Percentiles rank a stretch among this genome's conserved stretches.
Conservation (phyloP, 2,329 filamentous ascomycete genomes). For the Fusarium begoniae region DNA sequence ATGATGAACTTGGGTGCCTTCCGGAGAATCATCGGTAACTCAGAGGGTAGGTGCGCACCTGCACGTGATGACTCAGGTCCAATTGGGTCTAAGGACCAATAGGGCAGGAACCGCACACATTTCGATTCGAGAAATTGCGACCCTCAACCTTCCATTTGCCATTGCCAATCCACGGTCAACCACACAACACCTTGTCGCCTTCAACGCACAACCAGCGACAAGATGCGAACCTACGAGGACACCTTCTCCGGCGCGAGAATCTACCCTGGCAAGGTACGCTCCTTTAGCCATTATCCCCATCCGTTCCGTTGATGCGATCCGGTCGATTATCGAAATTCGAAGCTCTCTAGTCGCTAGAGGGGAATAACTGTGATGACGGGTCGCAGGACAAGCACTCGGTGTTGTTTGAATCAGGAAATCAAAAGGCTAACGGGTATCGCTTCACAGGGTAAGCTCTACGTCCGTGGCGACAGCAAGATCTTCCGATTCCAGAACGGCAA, state of each 20-base stretch:
- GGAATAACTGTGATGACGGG: conserved; percentile 13
- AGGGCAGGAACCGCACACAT: no score
- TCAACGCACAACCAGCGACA: conserved; percentile 54
- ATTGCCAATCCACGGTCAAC: conserved; percentile 53
- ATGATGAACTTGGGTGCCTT: neutral
- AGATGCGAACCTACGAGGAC: conserved; percentile 75
- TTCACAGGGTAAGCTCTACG: conserved; percentile 95
- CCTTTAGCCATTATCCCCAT: conserved; percentile 6
- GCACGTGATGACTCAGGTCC: conserved; percentile 42
- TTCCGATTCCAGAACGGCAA: conserved; percentile 99
- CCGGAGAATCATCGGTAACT: neutral
- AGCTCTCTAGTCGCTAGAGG: conserved; percentile 12
- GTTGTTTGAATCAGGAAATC: conserved; percentile 15
- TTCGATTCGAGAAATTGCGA: conserved; percentile 49
- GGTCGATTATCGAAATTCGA: conserved; percentile 36
- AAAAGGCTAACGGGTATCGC: conserved; percentile 44
- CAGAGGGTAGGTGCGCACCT: conserved; percentile 17
- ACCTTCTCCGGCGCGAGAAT: conserved; percentile 73
- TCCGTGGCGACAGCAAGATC: conserved; percentile 99
- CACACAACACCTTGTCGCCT: conserved; percentile 54
- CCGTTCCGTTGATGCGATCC: conserved; percentile 32
- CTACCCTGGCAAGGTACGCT: conserved; percentile 73
- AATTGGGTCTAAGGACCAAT: no score
- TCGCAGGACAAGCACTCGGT: conserved; percentile 24
- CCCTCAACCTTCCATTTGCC: conserved; percentile 47